These are phyloP conservation scores for Ophiostoma angusticollis DNA, from an alignment of 2,329 filamentous ascomycete species.

Conservation along the genomic window DNA sequence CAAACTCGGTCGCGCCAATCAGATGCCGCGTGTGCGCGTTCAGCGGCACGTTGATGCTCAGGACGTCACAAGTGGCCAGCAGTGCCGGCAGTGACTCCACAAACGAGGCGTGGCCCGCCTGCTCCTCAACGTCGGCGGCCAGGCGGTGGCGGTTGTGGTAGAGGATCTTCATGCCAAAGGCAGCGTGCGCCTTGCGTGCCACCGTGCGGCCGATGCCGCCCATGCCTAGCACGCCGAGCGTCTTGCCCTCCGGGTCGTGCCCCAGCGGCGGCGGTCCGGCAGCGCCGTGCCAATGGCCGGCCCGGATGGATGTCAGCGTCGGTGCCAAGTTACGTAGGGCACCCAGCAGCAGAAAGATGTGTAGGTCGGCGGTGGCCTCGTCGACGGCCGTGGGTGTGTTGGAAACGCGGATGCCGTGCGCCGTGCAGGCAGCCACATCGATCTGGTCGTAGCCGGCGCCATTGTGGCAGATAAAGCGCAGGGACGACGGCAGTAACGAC, in stretches of 20 bases:
- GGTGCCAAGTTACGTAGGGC: conserved; percentile 62
- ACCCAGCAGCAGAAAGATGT: conserved; percentile 70
- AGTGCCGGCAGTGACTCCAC: conserved; percentile 26
- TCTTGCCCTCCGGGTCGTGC: conserved; percentile 47
- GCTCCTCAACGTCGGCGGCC: conserved; percentile 31
- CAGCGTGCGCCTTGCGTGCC: conserved; percentile 47
- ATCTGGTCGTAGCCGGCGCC: conserved; percentile 79
- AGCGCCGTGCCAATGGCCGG: conserved; percentile 54
- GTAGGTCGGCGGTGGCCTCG: conserved; percentile 70
- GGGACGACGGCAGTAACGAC: conserved; percentile 35
- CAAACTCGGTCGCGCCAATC: conserved; percentile 30
- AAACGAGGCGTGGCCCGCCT: conserved; percentile 37
- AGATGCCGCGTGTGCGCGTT: conserved; percentile 25
- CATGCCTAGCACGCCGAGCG: conserved; percentile 46
- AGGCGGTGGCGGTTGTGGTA: conserved; percentile 37
- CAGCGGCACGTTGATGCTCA: conserved; percentile 36
- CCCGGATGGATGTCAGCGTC: conserved; percentile 51
- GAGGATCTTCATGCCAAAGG: conserved; percentile 44
- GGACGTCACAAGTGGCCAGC: conserved; percentile 33
- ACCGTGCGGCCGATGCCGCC: conserved; percentile 42
- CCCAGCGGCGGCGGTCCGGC: conserved; percentile 39
- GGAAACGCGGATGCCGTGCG: conserved; percentile 54
- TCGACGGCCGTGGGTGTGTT: conserved; percentile 74
- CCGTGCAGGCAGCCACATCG: conserved; percentile 58
- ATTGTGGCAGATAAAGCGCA: conserved; percentile 49